Evolutionary conservation across 345 rosid genomes (phyloP), one percentile per base, ranked within the genome.

Genomic region (Excoecaria cochinchinensis): DNA sequence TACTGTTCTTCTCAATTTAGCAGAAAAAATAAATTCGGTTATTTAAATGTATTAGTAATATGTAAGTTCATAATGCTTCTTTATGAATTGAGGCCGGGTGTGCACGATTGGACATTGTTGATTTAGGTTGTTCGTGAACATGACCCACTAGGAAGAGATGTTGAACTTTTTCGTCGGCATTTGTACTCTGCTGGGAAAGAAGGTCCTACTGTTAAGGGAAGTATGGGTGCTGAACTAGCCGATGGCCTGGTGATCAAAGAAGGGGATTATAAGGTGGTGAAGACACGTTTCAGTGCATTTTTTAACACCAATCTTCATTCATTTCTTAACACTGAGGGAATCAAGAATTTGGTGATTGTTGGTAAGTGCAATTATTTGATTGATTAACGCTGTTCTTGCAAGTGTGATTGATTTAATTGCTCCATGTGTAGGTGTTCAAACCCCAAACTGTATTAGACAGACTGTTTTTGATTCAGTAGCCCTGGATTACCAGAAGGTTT

Each of bases 211-310:
- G 71, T 82, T 3, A 90, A 90, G 81, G 97, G 91, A 71, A 85
- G 80, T 4, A 47, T 12, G 0, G 98, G 98, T 11, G 89, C 97
- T 5, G 85, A 87, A 24, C 82, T 94, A 56, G 94, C 84, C 4
- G 89, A 94, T 78, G 97, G 97, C 50, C 82, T 92, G 74, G 82
- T 55, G 64, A 92, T 91, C 75, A 82, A 78, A 80, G 91, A 86
- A 81, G 91, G 87, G 47, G 98, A 94, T 59, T 92, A 94, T 75
- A 92, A 91, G 85, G 39, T 92, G 74, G 92, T 90, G 78, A 95
- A 92, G 88, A 91, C 88, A 0, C 91, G 94, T 51, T 92, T 95
- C 78, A 89, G 97, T n/a, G 97, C 97, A 1, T 95, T 91, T 84
- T 90, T 92, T n/a, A 82, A 78, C 15, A 90, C 96, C 51, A 78